Evolutionary conservation across 805 yeast species (phyloP), one percentile per base, ranked within the genome.

Genomic region (Lipomyces sp.): DNA sequence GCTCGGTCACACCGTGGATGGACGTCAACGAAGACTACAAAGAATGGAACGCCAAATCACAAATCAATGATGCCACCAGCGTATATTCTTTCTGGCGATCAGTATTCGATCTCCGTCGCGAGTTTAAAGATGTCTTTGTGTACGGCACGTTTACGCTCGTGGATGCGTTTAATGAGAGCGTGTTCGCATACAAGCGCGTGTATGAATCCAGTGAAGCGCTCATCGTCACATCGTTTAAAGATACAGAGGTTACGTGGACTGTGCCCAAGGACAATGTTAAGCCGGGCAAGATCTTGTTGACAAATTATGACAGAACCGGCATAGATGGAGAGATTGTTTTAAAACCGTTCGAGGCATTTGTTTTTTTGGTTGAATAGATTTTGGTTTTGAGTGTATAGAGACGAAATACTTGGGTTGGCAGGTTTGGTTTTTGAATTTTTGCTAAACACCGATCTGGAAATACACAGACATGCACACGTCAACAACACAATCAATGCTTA

Each of bases 1-100:
- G 83, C 37, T 73, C 76, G 4, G 77, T 81, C 55, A 76, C 74
- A 63, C 86, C 87, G 29, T 84, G 87, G 87, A 83, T 80, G 75
- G 76, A 78, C 67, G 80, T 82, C 70, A 81, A 83, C 71, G 86
- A 83, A 67, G 80, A 80, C 72, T 84, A 80, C 75, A 75, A 74
- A 66, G 80, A 81, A 60, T 79, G 84, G 70, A 85, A 85, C 69
- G 87, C 79, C 34, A 81, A 77, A 3, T 73, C 78, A 4, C 87
- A 85, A 74, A 69, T 75, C 24, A 66, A 77, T 59, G 85, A 84
- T 73, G 81, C 82, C 4, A 68, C 80, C 59, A 84, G 87, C 0
- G 78, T 85, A 39, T 76, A 80, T 66, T 70, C 74, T 62, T 85
- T 82, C 77, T 85, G 84, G 82, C 78, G 77, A 67, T 74, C 77